Evolutionary conservation across 257 asterid species (phyloP).

Genomic region (Vinca minor): DNA sequence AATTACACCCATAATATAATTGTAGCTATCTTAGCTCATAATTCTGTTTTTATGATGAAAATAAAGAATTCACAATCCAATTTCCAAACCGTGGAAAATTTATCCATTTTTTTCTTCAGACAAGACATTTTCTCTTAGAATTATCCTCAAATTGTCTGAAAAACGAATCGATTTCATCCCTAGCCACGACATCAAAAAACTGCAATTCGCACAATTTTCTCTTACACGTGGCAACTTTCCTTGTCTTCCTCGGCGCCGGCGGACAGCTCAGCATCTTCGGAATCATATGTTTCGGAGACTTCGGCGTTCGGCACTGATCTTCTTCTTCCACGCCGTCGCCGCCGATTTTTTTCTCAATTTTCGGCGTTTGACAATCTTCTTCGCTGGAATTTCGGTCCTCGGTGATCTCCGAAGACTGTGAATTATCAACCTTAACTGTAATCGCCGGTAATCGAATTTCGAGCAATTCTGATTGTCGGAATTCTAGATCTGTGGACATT

Average conservation of each 20-base stretch:
- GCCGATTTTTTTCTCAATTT: not conserved
- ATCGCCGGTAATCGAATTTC: constrained; percentile 16
- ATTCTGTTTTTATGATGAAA: not conserved
- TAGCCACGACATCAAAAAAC: constrained; percentile 29
- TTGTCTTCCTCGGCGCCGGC: constrained; percentile 55
- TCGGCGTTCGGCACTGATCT: constrained; percentile 42
- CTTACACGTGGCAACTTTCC: constrained; percentile 33
- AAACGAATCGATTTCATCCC: constrained; percentile 43
- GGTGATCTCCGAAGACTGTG: not conserved
- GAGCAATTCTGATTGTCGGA: constrained; percentile 21
- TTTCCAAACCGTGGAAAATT: not conserved
- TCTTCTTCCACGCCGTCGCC: constrained; percentile 12
- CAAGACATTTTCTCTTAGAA: constrained; percentile 25
- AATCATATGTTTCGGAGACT: constrained; percentile 36
- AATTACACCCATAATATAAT: constrained; percentile 7
- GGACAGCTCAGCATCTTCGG: constrained; percentile 40
- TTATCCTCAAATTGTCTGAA: constrained; percentile 23
- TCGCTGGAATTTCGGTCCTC: not conserved
- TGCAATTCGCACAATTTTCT: constrained; percentile 32
- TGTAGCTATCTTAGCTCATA: not conserved
- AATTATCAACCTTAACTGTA: not conserved
- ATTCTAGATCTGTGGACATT: constrained; percentile 47
- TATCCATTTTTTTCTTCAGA: constrained; percentile 3
- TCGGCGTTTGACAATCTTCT: not conserved
- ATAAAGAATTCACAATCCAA: not conserved